Evolutionary conservation across 495 filamentous ascomycete species (phyloP), one percentile per base, ranked within the genome.

Genomic region (Penicillium fimorum): DNA sequence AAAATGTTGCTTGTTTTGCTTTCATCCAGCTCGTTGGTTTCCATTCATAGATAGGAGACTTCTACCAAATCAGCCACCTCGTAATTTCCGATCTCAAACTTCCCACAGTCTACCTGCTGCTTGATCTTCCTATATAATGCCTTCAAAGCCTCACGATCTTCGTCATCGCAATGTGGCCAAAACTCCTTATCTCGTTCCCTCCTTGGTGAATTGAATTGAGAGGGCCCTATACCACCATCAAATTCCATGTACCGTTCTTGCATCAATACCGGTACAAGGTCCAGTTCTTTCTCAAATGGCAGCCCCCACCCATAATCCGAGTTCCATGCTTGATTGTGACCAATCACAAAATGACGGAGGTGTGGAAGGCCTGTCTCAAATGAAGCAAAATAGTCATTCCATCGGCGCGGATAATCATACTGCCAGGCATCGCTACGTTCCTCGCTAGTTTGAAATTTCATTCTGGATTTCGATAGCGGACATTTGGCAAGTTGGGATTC

Each of bases 381-480:
- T 1, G 59, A 56, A 8, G 48, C 47, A 54, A 69, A 58, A 27
- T 65, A 67, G 20, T 66, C 54, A 12, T 45, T 22, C 64, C 66
- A 69, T 9, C 66, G 64, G 15, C 47, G 53, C 25, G 25, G 37
- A 50, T 69, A 69, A 8, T 42, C 4, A 25, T 53, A 35, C 42
- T 17, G 17, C 42, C 48, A 30, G 38, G 2, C 1, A 10, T 22
- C 22, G 5, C 17, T 18, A 4, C 22, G 5, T 2, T 42, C 9
- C 9, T 61, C 50, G n/a, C 22, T 17, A 1, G 25, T 37, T 10
- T 6, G 17, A 5, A 5, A 33, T 9, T 32, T 35, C 40, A 52
- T 47, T 12, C 20, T 44, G 10, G 55, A 58, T 38, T 13, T 27
- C 13, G 55, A 38, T 38, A 58, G 13, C 22, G 40, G 30, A 4